Conservation (phyloP, 2,329 filamentous ascomycete species). For the Cadophora sp. region DNA sequence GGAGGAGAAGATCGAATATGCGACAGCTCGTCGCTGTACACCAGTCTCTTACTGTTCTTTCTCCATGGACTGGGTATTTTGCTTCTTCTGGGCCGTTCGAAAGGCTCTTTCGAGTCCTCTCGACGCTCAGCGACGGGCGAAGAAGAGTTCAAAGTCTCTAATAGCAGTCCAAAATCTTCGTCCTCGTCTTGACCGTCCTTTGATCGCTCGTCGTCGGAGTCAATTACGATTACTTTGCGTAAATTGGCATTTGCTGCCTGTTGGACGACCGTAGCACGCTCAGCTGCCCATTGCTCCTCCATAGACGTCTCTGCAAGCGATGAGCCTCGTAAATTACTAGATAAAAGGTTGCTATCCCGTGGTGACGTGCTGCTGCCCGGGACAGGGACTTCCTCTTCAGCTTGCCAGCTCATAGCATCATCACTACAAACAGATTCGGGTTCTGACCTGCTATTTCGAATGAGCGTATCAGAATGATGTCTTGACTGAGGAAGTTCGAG, state of each 20-base stretch:
- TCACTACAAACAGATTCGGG: constrained; percentile 30
- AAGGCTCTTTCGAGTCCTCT: constrained; percentile 27
- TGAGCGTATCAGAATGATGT: constrained; percentile 27
- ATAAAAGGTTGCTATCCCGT: constrained; percentile 19
- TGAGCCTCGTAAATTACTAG: background rate
- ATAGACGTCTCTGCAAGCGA: constrained; percentile 5
- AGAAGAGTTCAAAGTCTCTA: constrained; percentile 45
- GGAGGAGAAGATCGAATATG: constrained; percentile 30
- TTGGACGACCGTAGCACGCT: constrained; percentile 38
- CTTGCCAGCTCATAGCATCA: constrained; percentile 42
- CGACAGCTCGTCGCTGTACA: constrained; percentile 43
- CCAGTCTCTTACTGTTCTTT: constrained; percentile 41
- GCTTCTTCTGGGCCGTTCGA: constrained; percentile 39
- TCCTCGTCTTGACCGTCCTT: constrained; percentile 32
- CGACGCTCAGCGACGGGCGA: constrained; percentile 33
- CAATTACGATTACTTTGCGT: constrained; percentile 38
- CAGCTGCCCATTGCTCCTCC: constrained; percentile 37
- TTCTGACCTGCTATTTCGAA: constrained; percentile 25
- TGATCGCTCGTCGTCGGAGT: constrained; percentile 34
- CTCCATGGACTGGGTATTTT: constrained; percentile 44
- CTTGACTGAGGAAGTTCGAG: constrained; percentile 32
- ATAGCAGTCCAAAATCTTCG: constrained; percentile 42
- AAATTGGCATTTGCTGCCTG: constrained; percentile 33
- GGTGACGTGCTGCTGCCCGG: constrained; percentile 15
- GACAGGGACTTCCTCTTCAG: constrained; percentile 33